A percentile compares a stretch with the other conserved stretches of the same genome.
These are phyloP conservation scores for Gossypium rotundifolium DNA, from an alignment of 345 rosid species.

Conservation along the genomic window DNA sequence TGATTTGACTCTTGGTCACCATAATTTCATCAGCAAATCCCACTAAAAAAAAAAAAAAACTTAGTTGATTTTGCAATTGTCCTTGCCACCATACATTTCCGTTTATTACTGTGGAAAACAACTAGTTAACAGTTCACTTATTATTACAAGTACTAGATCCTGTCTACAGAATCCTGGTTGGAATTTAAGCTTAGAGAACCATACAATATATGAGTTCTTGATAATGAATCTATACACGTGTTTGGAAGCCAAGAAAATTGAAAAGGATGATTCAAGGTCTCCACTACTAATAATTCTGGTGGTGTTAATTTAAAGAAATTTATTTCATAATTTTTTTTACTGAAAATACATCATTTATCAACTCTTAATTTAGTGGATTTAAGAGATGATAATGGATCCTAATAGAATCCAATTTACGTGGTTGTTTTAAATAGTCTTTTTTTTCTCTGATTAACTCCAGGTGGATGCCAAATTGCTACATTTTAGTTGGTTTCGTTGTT, in stretches of 20 bases:
- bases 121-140: constrained; percentile 13
- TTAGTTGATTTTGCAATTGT: neutral
- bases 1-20: neutral
- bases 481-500: neutral
- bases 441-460: neutral
- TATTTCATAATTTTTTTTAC: too few relatives aligned
- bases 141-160: neutral
- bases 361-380: too few relatives aligned
- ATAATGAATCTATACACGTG: constrained; percentile 22
- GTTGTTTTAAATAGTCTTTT: neutral
- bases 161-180: neutral
- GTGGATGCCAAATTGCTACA: constrained; percentile 5
- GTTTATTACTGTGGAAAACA: constrained; percentile 14
- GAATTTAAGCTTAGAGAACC: neutral
- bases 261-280: neutral
- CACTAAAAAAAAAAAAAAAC: neutral
- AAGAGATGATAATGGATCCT: neutral
- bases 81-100: neutral
- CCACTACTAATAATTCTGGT: neutral
- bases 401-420: neutral
- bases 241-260: neutral
- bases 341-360: too few relatives aligned
- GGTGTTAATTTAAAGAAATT: neutral
- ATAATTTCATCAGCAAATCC: neutral
- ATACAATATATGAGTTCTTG: neutral